Evolutionary conservation across 805 yeast species (phyloP), one percentile per base, ranked within the genome.

Genomic region (Spathaspora passalidarum): DNA sequence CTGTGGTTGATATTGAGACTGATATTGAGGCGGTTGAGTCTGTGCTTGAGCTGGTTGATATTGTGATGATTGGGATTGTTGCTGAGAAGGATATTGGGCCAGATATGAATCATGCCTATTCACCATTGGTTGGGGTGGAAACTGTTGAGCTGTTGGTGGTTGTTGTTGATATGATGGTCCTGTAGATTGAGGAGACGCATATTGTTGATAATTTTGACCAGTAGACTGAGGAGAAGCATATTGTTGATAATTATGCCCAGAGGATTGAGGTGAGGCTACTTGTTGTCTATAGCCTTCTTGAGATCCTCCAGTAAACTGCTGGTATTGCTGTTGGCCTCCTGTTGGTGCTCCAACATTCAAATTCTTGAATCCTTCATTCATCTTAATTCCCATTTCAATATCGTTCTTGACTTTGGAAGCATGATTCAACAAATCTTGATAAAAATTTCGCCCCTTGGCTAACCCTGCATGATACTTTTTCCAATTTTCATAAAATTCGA

Each of bases 371-470:
- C 21, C 21, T 19, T 39, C 42, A 29, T 39, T 25, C 29, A 39
- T 16, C 5, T 39, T 39, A 3, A 39, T 25, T 6, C 39, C 22
- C 17, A 19, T 19, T 10, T 40, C 43, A 32, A 40, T 25, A 20
- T 35, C 32, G n/a, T 25, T 36, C n/a, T 23, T 37, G 4, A 43
- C 38, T 9, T 23, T 20, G 3, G 14, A 5, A n/a, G 38, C 21
- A 53, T 69, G 71, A 14, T 56, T 56, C 32, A 65, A 61, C 25
- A 81, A 63, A 46, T 80, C 76, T 6, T 67, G 64, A 61, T 92
- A 92, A 57, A 88, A 87, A 9, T 66, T 73, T 8, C 65, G 54
- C 0, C 96, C 96, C 51, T 80, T 82, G 13, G 67, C 63, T 45
- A 80, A 60, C 5, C 95, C 96, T 5, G 68, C 67, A 10, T 69